phyloP scores from a whole-genome alignment of 306 rosid genomes.

The Hippophae gyantsensis region DNA sequence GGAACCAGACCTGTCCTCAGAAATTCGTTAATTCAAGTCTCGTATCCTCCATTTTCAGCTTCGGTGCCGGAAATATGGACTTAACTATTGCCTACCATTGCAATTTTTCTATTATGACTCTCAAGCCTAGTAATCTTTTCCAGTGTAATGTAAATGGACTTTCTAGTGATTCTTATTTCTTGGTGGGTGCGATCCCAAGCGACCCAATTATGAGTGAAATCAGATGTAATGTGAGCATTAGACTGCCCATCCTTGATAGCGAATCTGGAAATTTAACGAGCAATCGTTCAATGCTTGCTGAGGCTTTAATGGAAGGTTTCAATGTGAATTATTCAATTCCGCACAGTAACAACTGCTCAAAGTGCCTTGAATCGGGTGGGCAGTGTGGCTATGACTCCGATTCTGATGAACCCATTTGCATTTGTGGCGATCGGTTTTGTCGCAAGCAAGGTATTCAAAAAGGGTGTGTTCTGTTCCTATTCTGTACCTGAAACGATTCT shows the following conservation, averaged over 20 bases:
- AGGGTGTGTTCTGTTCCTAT: too few relatives aligned
- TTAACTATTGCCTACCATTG: constrained; percentile 38
- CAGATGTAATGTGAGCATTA: constrained; percentile 20
- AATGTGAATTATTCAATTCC: constrained; percentile 30
- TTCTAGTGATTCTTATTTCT: constrained; percentile 31
- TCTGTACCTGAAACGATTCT: too few relatives aligned
- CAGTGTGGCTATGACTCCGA: constrained; percentile 41
- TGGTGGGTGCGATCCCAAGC: constrained; percentile 37
- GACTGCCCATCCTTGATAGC: constrained; percentile 27
- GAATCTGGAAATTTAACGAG: constrained; percentile 14
- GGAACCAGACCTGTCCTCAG: constrained; percentile 40
- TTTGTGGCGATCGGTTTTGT: constrained; percentile 43
- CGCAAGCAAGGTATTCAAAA: constrained; percentile 28
- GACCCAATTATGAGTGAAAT: constrained; percentile 25
- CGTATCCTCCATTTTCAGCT: constrained; percentile 7
- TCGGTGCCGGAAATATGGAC: constrained; percentile 27
- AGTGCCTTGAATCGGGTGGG: constrained; percentile 29
- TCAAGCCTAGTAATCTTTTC: constrained; percentile 22
- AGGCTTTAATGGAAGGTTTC: constrained; percentile 52
- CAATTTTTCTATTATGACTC: neutral
- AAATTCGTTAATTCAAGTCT: constrained; percentile 23
- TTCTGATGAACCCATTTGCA: constrained; percentile 30
- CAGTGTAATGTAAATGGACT: constrained; percentile 13
- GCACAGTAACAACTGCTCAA: constrained; percentile 14
- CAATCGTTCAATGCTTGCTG: constrained; percentile 27